phyloP scores from a whole-genome alignment of 805 yeast genomes.

The Ogataea polymorpha region DNA sequence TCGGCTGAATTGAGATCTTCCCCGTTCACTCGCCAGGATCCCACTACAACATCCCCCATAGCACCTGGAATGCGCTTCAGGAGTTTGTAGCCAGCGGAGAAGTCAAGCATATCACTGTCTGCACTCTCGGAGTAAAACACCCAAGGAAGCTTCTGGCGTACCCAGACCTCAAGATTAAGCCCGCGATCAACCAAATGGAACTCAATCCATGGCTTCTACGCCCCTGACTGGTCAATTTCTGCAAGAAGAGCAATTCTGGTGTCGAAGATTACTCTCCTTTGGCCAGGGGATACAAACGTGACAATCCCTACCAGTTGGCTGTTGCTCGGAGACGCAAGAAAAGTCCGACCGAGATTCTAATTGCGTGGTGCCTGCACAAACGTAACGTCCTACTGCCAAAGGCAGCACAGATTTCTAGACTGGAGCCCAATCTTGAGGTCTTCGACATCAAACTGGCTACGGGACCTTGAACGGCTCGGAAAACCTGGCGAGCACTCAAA shows the following conservation, averaged over 20 bases:
- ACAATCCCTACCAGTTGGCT: constrained; percentile 39
- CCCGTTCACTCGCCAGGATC: constrained; percentile 54
- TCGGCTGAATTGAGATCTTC: constrained; percentile 52
- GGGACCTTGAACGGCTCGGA: constrained; percentile 36
- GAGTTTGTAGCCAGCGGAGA: constrained; percentile 50
- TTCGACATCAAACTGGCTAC: constrained; percentile 40
- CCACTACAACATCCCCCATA: constrained; percentile 41
- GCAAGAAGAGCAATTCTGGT: constrained; percentile 43
- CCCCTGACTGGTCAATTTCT: constrained; percentile 42
- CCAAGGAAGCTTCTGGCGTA: constrained; percentile 50
- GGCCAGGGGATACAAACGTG: constrained; percentile 49
- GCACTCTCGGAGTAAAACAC: constrained; percentile 59
- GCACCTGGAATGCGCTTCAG: constrained; percentile 54
- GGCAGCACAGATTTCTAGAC: constrained; percentile 35
- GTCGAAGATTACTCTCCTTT: constrained; percentile 66
- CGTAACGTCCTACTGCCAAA: constrained; percentile 48
- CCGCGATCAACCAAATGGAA: constrained; percentile 50
- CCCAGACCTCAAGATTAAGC: constrained; percentile 41
- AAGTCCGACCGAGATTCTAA: constrained; percentile 55
- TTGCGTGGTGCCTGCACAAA: constrained; percentile 66
- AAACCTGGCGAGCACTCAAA: constrained; percentile 13
- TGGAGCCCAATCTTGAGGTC: constrained; percentile 40
- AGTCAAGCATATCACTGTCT: constrained; percentile 57
- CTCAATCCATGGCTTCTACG: constrained; percentile 50
- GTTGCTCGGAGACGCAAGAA: constrained; percentile 48